These are phyloP conservation scores for Podaxis sp. DNA, from an alignment of 768 basidiomycete species.

Conservation along the genomic window DNA sequence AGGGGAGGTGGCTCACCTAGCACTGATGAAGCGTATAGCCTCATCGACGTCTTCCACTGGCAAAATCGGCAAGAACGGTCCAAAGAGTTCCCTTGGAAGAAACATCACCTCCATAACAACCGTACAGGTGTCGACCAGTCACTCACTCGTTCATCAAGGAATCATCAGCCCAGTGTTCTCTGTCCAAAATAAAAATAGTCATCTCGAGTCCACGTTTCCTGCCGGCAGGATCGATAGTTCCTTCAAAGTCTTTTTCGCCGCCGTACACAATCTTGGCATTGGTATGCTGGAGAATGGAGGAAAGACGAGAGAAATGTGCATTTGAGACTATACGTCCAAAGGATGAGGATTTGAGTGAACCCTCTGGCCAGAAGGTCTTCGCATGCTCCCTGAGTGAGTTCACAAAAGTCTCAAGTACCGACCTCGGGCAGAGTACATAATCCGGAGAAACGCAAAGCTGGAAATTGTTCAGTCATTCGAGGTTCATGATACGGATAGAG, in stretches of 20 bases:
- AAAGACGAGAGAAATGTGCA: constrained; percentile 53
- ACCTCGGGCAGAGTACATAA: constrained; percentile 39
- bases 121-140: not conserved
- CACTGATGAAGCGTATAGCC: constrained; percentile 55
- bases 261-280: constrained; percentile 58
- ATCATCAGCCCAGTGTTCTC: constrained; percentile 56
- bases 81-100: constrained; percentile 64
- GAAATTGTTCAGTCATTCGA: constrained; percentile 23
- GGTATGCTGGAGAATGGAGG: constrained; percentile 49
- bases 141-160: constrained; percentile 59
- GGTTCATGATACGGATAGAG: not conserved
- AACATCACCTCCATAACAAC: not conserved
- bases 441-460: constrained; percentile 65
- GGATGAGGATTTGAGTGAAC: constrained; percentile 41
- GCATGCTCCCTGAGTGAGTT: constrained; percentile 43
- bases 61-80: constrained; percentile 66
- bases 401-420: constrained; percentile 47
- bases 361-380: constrained; percentile 52
- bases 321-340: constrained; percentile 55
- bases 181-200: constrained; percentile 53
- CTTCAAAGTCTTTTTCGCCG: constrained; percentile 27
- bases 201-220: constrained; percentile 52
- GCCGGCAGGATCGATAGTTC: constrained; percentile 26
- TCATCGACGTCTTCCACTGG: constrained; percentile 54
- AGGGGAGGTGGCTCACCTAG: constrained; percentile 35